These are phyloP conservation scores for Gracilaria gracilis DNA, from an alignment of 23 red algal species.

Conservation along the genomic window DNA sequence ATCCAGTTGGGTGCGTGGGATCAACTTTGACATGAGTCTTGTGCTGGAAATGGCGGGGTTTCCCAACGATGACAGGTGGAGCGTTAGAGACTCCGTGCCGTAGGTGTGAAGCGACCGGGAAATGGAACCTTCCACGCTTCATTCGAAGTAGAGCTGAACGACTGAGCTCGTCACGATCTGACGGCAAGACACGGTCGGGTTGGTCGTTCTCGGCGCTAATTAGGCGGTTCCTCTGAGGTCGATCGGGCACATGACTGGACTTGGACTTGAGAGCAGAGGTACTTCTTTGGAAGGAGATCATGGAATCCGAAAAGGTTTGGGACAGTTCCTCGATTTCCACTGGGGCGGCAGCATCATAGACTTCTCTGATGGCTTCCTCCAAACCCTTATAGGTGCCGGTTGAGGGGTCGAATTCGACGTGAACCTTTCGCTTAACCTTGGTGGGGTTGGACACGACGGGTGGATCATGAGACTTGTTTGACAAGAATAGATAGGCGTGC, in stretches of 20 bases:
- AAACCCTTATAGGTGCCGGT: conserved; percentile 80
- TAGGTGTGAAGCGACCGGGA: conserved; percentile 14
- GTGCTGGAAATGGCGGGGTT: conserved; percentile 79
- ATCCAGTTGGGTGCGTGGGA: conserved; percentile 73
- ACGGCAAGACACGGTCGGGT: not conserved
- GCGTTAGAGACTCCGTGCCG: conserved; percentile 26
- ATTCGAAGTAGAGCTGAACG: conserved; percentile 41
- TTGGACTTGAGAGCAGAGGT: conserved; percentile 15
- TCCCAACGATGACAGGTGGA: conserved; percentile 64
- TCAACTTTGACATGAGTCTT: conserved; percentile 87
- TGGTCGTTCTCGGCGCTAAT: not conserved
- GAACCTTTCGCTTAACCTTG: conserved; percentile 76
- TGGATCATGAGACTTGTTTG: conserved; percentile 31
- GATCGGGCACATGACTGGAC: not conserved
- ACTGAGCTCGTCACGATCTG: conserved; percentile 52
- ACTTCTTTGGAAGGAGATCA: conserved; percentile 9
- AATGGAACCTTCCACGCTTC: conserved; percentile 38
- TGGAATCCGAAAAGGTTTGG: conserved; percentile 38
- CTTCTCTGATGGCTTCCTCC: conserved; percentile 75
- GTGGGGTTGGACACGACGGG: conserved; percentile 69
- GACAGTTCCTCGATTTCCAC: conserved; percentile 51
- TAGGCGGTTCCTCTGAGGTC: not conserved
- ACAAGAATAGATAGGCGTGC: not conserved
- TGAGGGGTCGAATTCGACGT: conserved; percentile 75
- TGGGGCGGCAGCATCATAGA: conserved; percentile 53